Conservation (phyloP, 2,329 filamentous ascomycete species). For the Chrysosporium keratinophilum region DNA sequence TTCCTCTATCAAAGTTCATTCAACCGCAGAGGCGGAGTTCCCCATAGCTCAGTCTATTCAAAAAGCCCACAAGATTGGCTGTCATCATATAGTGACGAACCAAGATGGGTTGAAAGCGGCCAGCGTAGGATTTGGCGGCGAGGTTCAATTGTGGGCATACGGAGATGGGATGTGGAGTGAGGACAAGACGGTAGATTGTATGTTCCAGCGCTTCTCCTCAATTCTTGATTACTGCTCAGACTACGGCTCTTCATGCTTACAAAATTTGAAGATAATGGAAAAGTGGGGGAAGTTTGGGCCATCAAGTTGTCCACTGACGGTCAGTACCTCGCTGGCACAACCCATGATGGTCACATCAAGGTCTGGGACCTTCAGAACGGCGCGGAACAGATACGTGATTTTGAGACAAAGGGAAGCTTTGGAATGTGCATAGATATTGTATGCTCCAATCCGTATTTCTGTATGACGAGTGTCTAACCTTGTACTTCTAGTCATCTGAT, state of each 20-base stretch:
- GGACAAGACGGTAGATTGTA: slow-evolving; percentile 40
- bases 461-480: background rate
- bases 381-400: slow-evolving; percentile 60
- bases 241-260: background rate
- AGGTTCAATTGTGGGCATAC: slow-evolving; percentile 70
- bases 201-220: slow-evolving; percentile 15
- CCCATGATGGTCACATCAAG: slow-evolving; percentile 76
- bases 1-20: slow-evolving; percentile 70
- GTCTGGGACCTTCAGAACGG: slow-evolving; percentile 64
- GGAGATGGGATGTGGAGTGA: slow-evolving; percentile 46
- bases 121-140: slow-evolving; percentile 80
- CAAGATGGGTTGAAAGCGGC: slow-evolving; percentile 61
- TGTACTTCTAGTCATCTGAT: slow-evolving; percentile 48
- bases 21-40: slow-evolving; percentile 59
- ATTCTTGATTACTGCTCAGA: background rate
- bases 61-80: slow-evolving; percentile 74
- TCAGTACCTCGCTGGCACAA: slow-evolving; percentile 73
- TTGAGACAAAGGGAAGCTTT: slow-evolving; percentile 88
- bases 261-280: slow-evolving; percentile 38
- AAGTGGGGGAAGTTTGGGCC: slow-evolving; percentile 71
- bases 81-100: slow-evolving; percentile 73
- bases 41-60: slow-evolving; percentile 69
- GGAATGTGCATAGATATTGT: slow-evolving; percentile 77
- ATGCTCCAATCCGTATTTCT: slow-evolving; percentile 17
- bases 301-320: slow-evolving; percentile 77